phyloP scores from a whole-genome alignment of 1,284 basidiomycete genomes.

The Ustilago cynodontis region DNA sequence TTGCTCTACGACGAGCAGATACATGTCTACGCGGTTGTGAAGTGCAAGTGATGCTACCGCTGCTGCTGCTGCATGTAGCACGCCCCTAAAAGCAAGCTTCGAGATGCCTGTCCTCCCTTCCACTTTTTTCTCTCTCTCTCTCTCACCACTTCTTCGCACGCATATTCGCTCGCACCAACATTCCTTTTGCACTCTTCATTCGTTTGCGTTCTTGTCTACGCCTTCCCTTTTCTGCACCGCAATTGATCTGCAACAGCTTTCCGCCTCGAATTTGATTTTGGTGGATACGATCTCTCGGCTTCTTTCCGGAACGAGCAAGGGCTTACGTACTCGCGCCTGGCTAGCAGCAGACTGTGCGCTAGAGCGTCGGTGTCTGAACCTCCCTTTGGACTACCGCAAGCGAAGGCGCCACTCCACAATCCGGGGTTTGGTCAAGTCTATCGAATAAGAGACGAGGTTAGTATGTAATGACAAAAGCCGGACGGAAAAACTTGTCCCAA shows the following conservation, averaged over 20 bases:
- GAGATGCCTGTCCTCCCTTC: background rate
- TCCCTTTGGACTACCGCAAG: background rate
- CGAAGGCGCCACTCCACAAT: background rate
- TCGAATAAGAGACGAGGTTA: background rate
- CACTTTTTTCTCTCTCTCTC: background rate
- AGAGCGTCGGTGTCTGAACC: background rate
- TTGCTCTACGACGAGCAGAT: background rate
- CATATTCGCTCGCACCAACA: background rate
- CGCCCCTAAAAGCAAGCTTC: conserved; percentile 9
- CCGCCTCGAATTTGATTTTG: background rate
- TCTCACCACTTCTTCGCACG: background rate
- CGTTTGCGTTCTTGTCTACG: background rate
- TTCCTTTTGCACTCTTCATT: background rate
- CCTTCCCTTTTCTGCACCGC: background rate
- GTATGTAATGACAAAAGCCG: conserved; percentile 1
- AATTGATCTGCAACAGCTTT: background rate
- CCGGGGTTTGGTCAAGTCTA: background rate
- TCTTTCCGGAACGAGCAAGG: no score
- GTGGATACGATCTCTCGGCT: no score
- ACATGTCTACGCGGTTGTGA: background rate
- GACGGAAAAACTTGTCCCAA: background rate
- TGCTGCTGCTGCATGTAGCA: background rate
- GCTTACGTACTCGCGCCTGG: background rate
- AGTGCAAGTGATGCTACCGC: background rate
- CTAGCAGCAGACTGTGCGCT: background rate